A percentile compares a stretch with the other conserved stretches of the same genome.
Conservation (phyloP, 31 red algal species). For the Bonnemaisonia californica region DNA sequence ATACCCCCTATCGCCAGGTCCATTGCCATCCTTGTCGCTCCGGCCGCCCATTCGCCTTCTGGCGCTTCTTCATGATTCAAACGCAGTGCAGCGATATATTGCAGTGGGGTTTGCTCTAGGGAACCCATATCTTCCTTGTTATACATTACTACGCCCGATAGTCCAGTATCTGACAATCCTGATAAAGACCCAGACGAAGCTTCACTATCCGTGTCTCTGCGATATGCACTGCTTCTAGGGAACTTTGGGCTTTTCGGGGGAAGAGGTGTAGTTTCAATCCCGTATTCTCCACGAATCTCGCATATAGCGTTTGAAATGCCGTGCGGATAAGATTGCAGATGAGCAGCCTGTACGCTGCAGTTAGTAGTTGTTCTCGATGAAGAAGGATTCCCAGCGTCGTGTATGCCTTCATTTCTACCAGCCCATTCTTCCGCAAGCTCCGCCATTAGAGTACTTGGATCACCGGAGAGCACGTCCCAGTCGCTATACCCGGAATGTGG, state of each 20-base stretch:
- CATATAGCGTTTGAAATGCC: constrained; percentile 71
- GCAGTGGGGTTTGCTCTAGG: constrained; percentile 46
- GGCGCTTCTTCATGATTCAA: constrained; percentile 75
- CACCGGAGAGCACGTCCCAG: not conserved
- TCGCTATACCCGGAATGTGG: not conserved
- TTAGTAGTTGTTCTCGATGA: not conserved
- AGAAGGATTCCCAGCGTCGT: not conserved
- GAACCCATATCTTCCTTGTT: constrained; percentile 48
- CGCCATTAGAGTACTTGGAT: constrained; percentile 15
- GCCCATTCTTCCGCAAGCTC: constrained; percentile 37
- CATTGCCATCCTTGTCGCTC: constrained; percentile 79
- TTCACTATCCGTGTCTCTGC: not conserved
- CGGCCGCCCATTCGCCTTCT: constrained; percentile 67
- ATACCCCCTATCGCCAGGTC: constrained; percentile 86
- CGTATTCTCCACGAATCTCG: constrained; percentile 75
- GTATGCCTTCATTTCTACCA: not conserved
- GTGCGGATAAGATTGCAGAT: constrained; percentile 67
- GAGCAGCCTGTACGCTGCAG: not conserved
- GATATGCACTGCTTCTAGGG: not conserved
- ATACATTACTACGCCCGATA: not conserved
- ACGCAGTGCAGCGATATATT: constrained; percentile 77
- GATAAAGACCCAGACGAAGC: constrained; percentile 23
- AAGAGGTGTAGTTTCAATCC: constrained; percentile 23
- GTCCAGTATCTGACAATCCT: constrained; percentile 6
- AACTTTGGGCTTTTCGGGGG: constrained; percentile 10